These are phyloP conservation scores for Capsella rubella DNA, from an alignment of 441 rosid species.

Conservation along the genomic window DNA sequence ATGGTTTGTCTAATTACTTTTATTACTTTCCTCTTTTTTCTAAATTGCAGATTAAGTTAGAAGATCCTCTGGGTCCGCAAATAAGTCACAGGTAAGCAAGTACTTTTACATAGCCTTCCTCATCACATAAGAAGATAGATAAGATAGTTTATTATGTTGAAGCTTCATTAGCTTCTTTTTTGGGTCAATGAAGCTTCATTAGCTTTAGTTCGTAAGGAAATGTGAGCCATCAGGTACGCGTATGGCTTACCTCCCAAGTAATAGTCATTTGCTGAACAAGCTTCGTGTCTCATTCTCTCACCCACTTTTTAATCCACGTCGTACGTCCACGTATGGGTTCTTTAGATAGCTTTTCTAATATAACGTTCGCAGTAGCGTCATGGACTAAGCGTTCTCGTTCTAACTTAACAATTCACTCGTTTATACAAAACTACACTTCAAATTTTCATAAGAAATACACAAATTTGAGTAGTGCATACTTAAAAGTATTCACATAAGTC, in stretches of 20 bases:
- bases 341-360: neutral
- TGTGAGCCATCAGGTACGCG: constrained; percentile 8
- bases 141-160: constrained; percentile 16
- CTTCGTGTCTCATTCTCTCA: constrained; percentile 38
- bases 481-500: constrained; percentile 23
- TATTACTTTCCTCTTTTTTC: neutral
- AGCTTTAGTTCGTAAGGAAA: constrained; percentile 16
- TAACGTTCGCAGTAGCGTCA: neutral
- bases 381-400: constrained; percentile 8
- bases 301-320: constrained; percentile 30
- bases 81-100: constrained; percentile 40
- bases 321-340: constrained; percentile 27
- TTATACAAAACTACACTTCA: constrained; percentile 16
- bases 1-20: constrained; percentile 32
- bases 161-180: constrained; percentile 28
- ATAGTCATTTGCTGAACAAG: constrained; percentile 14
- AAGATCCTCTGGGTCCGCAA: constrained; percentile 42
- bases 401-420: neutral
- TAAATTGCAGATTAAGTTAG: constrained; percentile 39
- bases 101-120: constrained; percentile 36
- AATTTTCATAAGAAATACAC: neutral
- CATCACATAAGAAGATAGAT: constrained; percentile 24
- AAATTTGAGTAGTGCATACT: neutral
- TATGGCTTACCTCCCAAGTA: constrained; percentile 31
- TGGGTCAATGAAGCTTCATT: constrained; percentile 30